Evolutionary conservation across 371 early-diverging fungal genomes (phyloP), one percentile per base, ranked within the genome.

Genomic region (Apophysomyces elegans): DNA sequence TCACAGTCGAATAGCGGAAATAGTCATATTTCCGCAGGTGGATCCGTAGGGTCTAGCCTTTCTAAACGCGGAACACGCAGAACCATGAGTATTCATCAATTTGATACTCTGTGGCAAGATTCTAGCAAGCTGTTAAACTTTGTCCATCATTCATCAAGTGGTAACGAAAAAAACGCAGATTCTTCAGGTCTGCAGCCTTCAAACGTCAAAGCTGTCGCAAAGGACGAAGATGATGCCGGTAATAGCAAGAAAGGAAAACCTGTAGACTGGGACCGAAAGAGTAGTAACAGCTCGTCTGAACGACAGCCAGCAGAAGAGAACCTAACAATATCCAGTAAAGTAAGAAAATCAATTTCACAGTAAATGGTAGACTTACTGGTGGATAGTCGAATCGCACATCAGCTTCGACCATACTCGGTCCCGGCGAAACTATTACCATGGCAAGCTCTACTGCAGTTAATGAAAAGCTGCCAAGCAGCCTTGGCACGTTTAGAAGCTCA

Each of bases 81-180:
- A 2, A 72, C 82, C 16, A 75, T 79, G 37, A 81, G 82, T 63
- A 79, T 81, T 41, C 82, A 81, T 18, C 79, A 81, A 57, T 59
- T 81, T 12, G 79, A 78, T 58, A 67, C 78, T 1, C 58, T 81
- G 16, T 79, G 73, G 74, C 77, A 78, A 50, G 82, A 81, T 56
- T 81, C 82, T 5, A 74, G 73, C n/a, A 81, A 81, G 61, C 56
- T 81, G 11, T 41, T 81, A 5, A 81, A 72, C 32, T 74, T 81
- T 60, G 82, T 81, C 1, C 78, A 80, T 44, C 78, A 77, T 59
- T 64, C 64, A 54, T 7, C 54, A 50, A 57, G 67, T 12, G 57
- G 63, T 37, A 39, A 37, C 6, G 60, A 65, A 14, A 64, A 62
- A n/a, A 68, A 67, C 4, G 59, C 67, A 35, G 38, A 58, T 16